These are phyloP conservation scores for Papiliotrema flavescens DNA, from an alignment of 1,284 basidiomycete species.

Conservation along the genomic window DNA sequence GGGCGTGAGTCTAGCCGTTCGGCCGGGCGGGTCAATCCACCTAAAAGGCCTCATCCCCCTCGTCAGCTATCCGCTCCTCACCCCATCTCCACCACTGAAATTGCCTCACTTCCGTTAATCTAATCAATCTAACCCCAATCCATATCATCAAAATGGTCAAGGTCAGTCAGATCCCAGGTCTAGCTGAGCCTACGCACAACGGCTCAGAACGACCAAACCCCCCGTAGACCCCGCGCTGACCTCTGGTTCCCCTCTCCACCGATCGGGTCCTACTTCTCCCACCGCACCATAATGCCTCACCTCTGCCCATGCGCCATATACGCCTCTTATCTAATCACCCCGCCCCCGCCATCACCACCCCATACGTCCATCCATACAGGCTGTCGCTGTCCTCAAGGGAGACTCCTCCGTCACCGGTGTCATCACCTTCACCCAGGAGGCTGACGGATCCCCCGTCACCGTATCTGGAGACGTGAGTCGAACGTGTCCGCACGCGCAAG, in stretches of 20 bases:
- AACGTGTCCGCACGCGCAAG: background rate
- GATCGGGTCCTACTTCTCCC: constrained; percentile 1
- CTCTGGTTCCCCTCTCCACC: background rate
- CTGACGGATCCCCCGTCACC: constrained; percentile 57
- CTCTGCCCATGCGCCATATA: constrained; percentile 4
- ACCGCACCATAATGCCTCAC: constrained; percentile 5
- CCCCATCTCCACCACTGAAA: background rate
- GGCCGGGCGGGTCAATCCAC: too few species aligned
- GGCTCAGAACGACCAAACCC: background rate
- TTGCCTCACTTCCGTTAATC: background rate
- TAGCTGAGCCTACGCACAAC: background rate
- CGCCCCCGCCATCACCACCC: background rate
- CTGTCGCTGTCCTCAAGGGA: constrained; percentile 64
- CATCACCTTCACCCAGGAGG: constrained; percentile 62
- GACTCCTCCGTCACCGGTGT: constrained; percentile 60
- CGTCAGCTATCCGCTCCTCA: background rate
- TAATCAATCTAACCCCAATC: background rate
- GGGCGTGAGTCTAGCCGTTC: too few species aligned
- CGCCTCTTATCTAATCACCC: background rate
- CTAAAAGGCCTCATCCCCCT: constrained; percentile 11
- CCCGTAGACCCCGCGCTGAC: background rate
- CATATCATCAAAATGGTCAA: constrained; percentile 37
- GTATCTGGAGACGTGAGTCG: constrained; percentile 56
- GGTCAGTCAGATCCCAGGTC: constrained; percentile 18
- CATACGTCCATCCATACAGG: constrained; percentile 49